Evolutionary conservation across 2,329 filamentous ascomycete species (phyloP).

Genomic region (Hysterium pulicare): DNA sequence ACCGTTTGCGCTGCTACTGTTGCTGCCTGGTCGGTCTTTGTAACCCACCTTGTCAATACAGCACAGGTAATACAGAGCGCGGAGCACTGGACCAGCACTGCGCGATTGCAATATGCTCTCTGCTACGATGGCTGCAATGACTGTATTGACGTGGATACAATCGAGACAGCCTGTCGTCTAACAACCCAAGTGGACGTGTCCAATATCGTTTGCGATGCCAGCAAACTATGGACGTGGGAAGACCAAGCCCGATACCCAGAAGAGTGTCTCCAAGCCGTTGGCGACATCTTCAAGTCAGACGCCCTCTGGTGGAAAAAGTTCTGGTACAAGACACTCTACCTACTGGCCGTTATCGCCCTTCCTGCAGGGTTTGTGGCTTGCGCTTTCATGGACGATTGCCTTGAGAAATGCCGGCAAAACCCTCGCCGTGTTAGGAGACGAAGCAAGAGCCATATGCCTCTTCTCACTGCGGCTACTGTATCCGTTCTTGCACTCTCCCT

Average conservation of each 20-base stretch:
- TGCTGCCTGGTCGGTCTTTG: too few relatives aligned
- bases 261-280: conserved; percentile 3
- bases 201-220: conserved; percentile 5
- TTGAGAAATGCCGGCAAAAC: not conserved
- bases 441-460: not conserved
- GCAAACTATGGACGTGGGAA: conserved; percentile 5
- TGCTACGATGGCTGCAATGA: conserved; percentile 6
- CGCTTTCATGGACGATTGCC: not conserved
- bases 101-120: conserved; percentile 1
- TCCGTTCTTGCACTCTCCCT: not conserved
- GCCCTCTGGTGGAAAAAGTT: not conserved
- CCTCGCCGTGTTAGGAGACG: not conserved
- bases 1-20: too few relatives aligned
- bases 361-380: not conserved
- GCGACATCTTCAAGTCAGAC: not conserved
- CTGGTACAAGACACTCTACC: not conserved
- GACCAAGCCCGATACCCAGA: conserved; percentile 5
- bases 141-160: conserved; percentile 1
- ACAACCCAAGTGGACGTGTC: conserved; percentile 2
- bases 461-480: not conserved
- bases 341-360: not conserved
- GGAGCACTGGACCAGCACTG: conserved; percentile 1
- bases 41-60: not conserved
- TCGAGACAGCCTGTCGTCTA: not conserved
- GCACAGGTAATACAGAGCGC: not conserved